phyloP scores from a whole-genome alignment of 2,329 filamentous ascomycete species.

The Lojkania enalia region DNA sequence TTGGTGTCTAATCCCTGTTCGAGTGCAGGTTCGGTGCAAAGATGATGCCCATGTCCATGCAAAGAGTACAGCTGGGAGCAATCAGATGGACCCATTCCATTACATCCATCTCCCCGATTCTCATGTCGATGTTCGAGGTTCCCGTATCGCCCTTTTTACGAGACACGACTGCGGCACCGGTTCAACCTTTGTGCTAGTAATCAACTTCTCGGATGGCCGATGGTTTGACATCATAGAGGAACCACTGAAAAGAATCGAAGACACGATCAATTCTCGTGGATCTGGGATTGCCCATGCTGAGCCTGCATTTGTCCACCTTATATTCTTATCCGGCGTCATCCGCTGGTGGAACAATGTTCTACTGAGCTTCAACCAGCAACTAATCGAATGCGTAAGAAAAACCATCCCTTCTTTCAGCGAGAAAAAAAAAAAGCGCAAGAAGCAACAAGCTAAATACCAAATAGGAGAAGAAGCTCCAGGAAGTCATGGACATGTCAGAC shows the following conservation, averaged over 20 bases:
- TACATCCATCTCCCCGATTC: conserved; percentile 5
- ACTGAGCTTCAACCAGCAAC: conserved; percentile 12
- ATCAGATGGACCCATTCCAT: conserved; percentile 10
- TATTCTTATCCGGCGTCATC: conserved; percentile 3
- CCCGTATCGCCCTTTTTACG: conserved; percentile 6
- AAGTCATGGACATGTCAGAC: not conserved
- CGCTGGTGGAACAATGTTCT: conserved; percentile 13
- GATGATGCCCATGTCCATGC: conserved; percentile 2
- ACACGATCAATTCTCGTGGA: too few relatives aligned
- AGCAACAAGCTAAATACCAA: not conserved
- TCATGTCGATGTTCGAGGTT: conserved; percentile 9
- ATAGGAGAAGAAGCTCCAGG: conserved; percentile 1
- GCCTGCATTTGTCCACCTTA: conserved; percentile 2
- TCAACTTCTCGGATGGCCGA: conserved; percentile 8
- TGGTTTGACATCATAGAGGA: conserved; percentile 9
- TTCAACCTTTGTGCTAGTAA: conserved; percentile 6
- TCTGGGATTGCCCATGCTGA: not conserved
- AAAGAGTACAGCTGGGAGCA: not conserved
- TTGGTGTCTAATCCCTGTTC: conserved; percentile 8
- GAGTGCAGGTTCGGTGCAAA: conserved; percentile 7
- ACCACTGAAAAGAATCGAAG: conserved; percentile 4
- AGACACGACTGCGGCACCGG: not conserved
- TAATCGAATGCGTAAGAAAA: conserved; percentile 8
- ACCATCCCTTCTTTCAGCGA: too few relatives aligned
- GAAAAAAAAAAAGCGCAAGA: too few relatives aligned